These are phyloP conservation scores for Calonectria fujianensis DNA, from an alignment of 2,329 filamentous ascomycete species.

Conservation along the genomic window DNA sequence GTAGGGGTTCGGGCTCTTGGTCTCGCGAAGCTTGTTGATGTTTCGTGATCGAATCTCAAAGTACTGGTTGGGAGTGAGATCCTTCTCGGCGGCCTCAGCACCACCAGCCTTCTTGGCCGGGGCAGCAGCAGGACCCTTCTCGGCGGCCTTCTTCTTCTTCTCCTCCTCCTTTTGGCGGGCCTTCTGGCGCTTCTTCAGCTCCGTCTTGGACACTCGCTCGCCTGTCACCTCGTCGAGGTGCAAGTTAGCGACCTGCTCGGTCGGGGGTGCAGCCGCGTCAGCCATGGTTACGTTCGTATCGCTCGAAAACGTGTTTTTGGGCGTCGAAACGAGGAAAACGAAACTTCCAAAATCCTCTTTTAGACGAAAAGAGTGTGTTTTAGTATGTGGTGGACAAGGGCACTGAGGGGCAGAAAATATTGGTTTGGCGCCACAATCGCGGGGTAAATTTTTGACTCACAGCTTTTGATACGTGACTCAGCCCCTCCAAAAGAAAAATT, in stretches of 20 bases:
- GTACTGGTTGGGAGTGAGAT: slow-evolving; percentile 80
- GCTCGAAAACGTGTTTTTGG: slow-evolving; percentile 24
- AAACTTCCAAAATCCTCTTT: slow-evolving; percentile 44
- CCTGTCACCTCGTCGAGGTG: slow-evolving; percentile 95
- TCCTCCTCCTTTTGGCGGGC: slow-evolving; percentile 88
- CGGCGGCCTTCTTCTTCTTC: slow-evolving; percentile 90
- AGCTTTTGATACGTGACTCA: slow-evolving; percentile 42
- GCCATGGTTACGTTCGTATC: slow-evolving; percentile 55
- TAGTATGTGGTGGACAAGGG: slow-evolving; percentile 54
- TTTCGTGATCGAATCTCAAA: slow-evolving; percentile 94
- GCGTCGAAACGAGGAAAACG: slow-evolving; percentile 40
- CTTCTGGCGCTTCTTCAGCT: slow-evolving; percentile 98
- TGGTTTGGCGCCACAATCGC: slow-evolving; percentile 54
- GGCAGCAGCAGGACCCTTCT: slow-evolving; percentile 80
- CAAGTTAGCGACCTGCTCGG: slow-evolving; percentile 80
- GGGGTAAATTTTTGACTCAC: slow-evolving; percentile 55
- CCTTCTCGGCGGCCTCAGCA: slow-evolving; percentile 79
- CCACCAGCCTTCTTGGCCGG: slow-evolving; percentile 65
- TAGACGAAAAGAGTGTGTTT: slow-evolving; percentile 50
- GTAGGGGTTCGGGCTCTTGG: slow-evolving; percentile 73
- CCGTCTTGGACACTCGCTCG: slow-evolving; percentile 88
- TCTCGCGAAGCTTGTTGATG: slow-evolving; percentile 71
- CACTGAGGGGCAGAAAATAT: slow-evolving; percentile 57
- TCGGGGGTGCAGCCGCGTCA: slow-evolving; percentile 60
- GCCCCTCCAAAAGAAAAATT: slow-evolving; percentile 40